These are phyloP conservation scores for Kodamaea restingae DNA, from an alignment of 805 yeast genomes.

Conservation along the genomic window DNA sequence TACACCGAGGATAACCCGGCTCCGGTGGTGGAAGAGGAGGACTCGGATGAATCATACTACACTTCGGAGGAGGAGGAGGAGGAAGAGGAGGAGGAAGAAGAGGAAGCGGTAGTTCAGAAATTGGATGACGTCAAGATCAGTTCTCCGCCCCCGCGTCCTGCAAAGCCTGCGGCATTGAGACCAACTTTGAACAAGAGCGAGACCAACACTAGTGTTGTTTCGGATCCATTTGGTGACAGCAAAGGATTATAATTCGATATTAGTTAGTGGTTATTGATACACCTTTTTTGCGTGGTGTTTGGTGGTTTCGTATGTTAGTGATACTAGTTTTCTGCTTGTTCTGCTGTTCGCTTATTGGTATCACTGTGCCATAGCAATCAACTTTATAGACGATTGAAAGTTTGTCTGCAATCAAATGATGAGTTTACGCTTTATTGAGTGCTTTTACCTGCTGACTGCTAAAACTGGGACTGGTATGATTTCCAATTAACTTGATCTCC, in stretches of 20 bases:
- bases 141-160: conserved; percentile 22
- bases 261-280: no score
- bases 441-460: no score
- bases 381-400: no score
- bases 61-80: conserved; percentile 37
- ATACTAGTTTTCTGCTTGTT: no score
- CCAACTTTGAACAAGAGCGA: conserved; percentile 18
- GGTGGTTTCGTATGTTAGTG: no score
- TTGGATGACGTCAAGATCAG: conserved; percentile 1
- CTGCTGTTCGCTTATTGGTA: no score
- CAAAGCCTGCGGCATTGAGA: conserved; percentile 18
- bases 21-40: conserved; percentile 27
- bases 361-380: no score
- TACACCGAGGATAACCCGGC: conserved; percentile 38
- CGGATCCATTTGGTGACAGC: conserved; percentile 40
- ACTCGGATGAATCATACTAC: conserved; percentile 39
- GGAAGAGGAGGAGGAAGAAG: conserved; percentile 15
- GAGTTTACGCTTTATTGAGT: no score
- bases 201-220: conserved; percentile 24
- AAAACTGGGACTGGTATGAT: no score
- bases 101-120: not conserved
- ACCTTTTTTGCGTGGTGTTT: no score
- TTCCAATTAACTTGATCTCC: no score
- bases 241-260: conserved; percentile 15
- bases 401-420: no score